phyloP scores from a whole-genome alignment of 202 grass and related monocot species.

The Dendrocalamus latiflorus region DNA sequence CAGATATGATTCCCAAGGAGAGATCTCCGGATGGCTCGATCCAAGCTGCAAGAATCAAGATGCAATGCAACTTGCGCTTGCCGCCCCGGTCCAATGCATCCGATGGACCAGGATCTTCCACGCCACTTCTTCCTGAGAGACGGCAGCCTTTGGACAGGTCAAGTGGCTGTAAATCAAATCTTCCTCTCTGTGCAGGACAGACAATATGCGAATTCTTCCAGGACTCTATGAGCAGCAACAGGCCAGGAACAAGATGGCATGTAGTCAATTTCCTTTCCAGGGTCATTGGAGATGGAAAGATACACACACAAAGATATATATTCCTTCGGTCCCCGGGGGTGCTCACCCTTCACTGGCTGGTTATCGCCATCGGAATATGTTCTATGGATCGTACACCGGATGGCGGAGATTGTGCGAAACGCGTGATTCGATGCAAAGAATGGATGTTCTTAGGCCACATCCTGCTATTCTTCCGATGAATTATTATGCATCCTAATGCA shows the following conservation, averaged over 20 bases:
- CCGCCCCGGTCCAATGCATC: slow-evolving; percentile 8
- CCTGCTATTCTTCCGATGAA: slow-evolving; percentile 14
- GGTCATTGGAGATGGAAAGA: slow-evolving; percentile 52
- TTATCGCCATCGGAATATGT: slow-evolving; percentile 49
- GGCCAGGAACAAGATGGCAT: slow-evolving; percentile 20
- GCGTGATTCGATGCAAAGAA: slow-evolving; percentile 13
- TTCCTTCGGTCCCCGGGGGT: slow-evolving; percentile 26
- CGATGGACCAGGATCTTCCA: slow-evolving; percentile 4
- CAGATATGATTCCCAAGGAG: slow-evolving; percentile 42
- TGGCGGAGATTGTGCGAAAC: slow-evolving; percentile 24
- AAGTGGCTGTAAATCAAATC: slow-evolving; percentile 31
- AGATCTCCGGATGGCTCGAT: slow-evolving; percentile 31
- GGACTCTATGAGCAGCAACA: background rate
- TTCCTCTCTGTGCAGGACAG: background rate
- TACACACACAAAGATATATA: slow-evolving; percentile 40
- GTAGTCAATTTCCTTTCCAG: slow-evolving; percentile 48
- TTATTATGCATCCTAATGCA: background rate
- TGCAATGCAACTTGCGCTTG: slow-evolving; percentile 22
- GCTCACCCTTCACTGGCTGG: background rate
- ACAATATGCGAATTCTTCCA: slow-evolving; percentile 21
- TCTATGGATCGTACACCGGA: slow-evolving; percentile 7
- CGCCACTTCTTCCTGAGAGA: slow-evolving; percentile 1
- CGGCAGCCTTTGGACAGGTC: background rate
- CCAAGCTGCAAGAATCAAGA: slow-evolving; percentile 25
- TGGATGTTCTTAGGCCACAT: slow-evolving; percentile 41